Percentiles rank a stretch among this genome's conserved stretches.
These are phyloP conservation scores for Leccinellum luteum DNA, from an alignment of 768 basidiomycete species.

Conservation along the genomic window DNA sequence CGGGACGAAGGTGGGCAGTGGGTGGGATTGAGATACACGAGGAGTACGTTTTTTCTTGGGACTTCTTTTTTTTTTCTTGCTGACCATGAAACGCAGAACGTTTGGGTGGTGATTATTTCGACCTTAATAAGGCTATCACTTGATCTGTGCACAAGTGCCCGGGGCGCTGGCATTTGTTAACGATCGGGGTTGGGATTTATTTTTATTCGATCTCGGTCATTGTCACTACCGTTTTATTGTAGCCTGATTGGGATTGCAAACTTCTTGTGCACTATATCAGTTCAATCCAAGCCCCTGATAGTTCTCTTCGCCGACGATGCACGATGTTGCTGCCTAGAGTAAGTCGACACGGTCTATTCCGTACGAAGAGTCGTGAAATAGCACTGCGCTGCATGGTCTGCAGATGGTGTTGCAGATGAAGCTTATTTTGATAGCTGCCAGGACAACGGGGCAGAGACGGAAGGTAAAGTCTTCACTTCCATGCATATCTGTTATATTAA, in stretches of 20 bases:
- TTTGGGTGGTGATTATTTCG: conserved; percentile 28
- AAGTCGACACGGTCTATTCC: neutral
- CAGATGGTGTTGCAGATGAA: no score
- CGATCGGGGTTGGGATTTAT: neutral
- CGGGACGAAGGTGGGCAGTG: conserved; percentile 31
- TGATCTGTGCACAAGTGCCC: neutral
- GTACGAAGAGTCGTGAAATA: no score
- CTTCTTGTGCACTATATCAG: neutral
- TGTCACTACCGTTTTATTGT: neutral
- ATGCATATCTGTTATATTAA: no score
- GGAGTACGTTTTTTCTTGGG: conserved; percentile 31
- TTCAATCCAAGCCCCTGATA: neutral
- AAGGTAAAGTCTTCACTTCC: neutral
- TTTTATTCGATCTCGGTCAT: neutral
- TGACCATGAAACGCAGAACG: conserved; percentile 20
- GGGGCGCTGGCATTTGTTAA: neutral
- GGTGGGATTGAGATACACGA: conserved; percentile 43
- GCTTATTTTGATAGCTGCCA: neutral
- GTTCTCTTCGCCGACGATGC: neutral
- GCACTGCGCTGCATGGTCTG: no score
- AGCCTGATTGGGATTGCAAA: neutral
- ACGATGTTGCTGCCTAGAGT: neutral
- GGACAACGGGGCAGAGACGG: neutral
- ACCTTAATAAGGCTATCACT: neutral
- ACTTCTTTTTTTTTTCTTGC: neutral